Evolutionary conservation across 306 rosid species (phyloP).

Genomic region (Sphenostylis stenocarpa): DNA sequence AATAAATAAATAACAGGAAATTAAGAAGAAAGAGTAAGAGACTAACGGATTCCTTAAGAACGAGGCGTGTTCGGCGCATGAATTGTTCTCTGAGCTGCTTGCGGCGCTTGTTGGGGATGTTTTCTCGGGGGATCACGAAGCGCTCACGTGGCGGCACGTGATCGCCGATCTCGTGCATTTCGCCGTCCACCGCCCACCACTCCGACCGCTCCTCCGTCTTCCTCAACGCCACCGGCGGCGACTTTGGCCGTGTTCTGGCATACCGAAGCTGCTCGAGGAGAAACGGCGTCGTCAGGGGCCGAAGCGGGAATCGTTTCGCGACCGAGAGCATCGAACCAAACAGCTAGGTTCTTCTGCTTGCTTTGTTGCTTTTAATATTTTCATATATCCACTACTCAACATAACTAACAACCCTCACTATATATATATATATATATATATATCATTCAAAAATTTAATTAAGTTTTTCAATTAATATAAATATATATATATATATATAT

Average conservation of each 20-base stretch:
- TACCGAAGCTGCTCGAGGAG: conserved; percentile 44
- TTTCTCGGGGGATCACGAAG: conserved; percentile 82
- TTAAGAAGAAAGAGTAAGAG: background rate
- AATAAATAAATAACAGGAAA: background rate
- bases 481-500: too few relatives aligned
- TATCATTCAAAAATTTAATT: too few relatives aligned
- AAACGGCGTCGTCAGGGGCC: conserved; percentile 8
- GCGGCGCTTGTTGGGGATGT: conserved; percentile 85
- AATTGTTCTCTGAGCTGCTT: conserved; percentile 93
- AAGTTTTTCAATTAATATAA: too few relatives aligned
- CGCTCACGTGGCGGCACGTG: conserved; percentile 85
- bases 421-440: too few relatives aligned
- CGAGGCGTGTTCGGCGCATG: conserved; percentile 94
- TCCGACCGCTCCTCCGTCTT: conserved; percentile 67
- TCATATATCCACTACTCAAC: too few relatives aligned
- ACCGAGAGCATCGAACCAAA: conserved; percentile 52
- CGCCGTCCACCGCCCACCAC: conserved; percentile 93
- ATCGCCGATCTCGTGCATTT: conserved; percentile 96
- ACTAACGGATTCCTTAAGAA: conserved; percentile 81
- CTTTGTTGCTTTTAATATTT: too few relatives aligned
- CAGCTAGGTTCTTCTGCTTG: too few relatives aligned
- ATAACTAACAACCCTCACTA: too few relatives aligned
- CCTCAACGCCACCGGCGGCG: conserved; percentile 39
- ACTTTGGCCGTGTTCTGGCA: conserved; percentile 47
- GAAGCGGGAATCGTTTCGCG: conserved; percentile 44